Percentiles rank a stretch among this genome's conserved stretches.
Evolutionary conservation across 305 asterid species (phyloP).

Genomic region (Fraxinus sp.): DNA sequence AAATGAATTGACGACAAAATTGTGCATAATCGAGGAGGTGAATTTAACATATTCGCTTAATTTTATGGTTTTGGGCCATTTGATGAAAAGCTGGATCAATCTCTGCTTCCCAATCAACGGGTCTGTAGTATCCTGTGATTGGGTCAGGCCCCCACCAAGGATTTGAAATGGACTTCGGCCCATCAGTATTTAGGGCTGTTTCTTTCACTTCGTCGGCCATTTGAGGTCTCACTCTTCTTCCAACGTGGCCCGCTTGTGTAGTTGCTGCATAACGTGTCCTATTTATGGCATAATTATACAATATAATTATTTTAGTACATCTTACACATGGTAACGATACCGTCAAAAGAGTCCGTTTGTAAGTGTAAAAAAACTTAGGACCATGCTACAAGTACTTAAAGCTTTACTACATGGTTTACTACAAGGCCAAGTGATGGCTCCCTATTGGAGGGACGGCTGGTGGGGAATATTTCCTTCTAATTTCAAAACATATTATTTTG

Average conservation of each 20-base stretch:
- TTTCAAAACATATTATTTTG: too few species aligned
- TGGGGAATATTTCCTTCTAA: too few species aligned
- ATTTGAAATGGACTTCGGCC: background rate
- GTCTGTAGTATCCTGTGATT: background rate
- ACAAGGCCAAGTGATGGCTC: too few species aligned
- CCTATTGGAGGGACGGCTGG: too few species aligned
- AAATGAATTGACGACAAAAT: background rate
- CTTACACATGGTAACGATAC: too few species aligned
- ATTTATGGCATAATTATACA: background rate
- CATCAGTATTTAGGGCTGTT: background rate
- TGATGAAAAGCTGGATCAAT: background rate
- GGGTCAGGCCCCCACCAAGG: background rate
- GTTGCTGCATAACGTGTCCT: background rate
- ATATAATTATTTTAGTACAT: background rate
- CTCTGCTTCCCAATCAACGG: background rate
- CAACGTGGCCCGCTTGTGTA: background rate
- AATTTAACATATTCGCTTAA: background rate
- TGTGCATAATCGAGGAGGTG: background rate
- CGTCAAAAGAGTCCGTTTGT: too few species aligned
- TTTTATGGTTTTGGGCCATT: background rate
- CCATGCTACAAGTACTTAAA: too few species aligned
- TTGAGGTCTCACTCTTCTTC: background rate
- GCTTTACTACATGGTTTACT: too few species aligned
- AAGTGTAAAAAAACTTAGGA: too few species aligned
- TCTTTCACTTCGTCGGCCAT: background rate